Conservation (phyloP, 2,329 filamentous ascomycete genomes). For the Aspergillus sp. region DNA sequence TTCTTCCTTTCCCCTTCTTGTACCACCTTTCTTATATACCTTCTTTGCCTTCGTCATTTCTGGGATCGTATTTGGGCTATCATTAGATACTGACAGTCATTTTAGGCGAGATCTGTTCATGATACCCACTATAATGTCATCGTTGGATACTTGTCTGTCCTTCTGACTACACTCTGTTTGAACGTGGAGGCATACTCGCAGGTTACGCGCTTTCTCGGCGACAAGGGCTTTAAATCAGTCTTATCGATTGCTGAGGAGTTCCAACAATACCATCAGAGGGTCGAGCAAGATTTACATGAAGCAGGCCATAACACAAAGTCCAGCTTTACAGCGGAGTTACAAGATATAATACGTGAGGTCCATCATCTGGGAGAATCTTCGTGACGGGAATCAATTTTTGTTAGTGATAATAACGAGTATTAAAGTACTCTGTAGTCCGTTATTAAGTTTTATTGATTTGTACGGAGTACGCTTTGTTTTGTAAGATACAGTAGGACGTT, state of each 20-base stretch:
- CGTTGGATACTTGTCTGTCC: conserved; percentile 75
- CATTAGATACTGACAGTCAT: background rate
- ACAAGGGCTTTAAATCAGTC: conserved; percentile 42
- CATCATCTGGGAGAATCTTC: background rate
- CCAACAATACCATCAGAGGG: conserved; percentile 50
- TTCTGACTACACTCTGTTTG: conserved; percentile 73
- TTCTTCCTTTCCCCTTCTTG: background rate
- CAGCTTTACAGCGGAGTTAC: conserved; percentile 48
- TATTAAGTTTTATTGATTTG: too few relatives aligned
- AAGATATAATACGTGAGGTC: conserved; percentile 44
- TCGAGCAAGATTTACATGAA: conserved; percentile 44
- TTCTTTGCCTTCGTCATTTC: background rate
- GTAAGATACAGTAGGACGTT: too few relatives aligned
- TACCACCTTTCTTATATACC: conserved; percentile 5
- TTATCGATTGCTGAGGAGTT: conserved; percentile 56
- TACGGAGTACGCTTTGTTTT: too few relatives aligned
- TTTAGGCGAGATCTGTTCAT: conserved; percentile 48
- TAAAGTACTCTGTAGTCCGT: too few relatives aligned
- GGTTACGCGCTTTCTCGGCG: conserved; percentile 38
- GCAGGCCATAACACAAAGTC: conserved; percentile 42
- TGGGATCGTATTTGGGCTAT: background rate
- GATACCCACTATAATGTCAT: conserved; percentile 74
- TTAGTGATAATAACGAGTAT: background rate
- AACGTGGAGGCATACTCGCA: conserved; percentile 37
- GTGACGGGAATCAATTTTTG: background rate